Evolutionary conservation across 2,329 filamentous ascomycete genomes (phyloP).

Genomic region (Arthrobotrys sphaeroides): DNA sequence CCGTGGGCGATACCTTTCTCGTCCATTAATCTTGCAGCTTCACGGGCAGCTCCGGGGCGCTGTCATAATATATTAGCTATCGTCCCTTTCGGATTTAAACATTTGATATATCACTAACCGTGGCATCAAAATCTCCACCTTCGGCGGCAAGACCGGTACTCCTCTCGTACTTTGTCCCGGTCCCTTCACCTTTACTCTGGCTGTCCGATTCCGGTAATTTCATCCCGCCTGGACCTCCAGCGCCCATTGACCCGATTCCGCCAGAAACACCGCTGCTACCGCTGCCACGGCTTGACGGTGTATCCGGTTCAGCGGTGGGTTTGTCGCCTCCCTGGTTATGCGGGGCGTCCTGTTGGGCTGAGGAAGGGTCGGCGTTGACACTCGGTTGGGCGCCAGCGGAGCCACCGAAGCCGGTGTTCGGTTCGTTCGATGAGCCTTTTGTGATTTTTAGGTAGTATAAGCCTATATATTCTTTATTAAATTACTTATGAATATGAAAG

Average conservation of each 20-base stretch:
- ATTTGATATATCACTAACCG: slow-evolving; percentile 54
- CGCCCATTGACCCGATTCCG: slow-evolving; percentile 56
- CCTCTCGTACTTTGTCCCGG: slow-evolving; percentile 69
- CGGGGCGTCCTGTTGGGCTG: slow-evolving; percentile 28
- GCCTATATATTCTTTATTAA: neutral
- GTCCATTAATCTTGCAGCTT: slow-evolving; percentile 72
- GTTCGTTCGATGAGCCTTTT: slow-evolving; percentile 47
- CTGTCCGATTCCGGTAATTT: slow-evolving; percentile 57
- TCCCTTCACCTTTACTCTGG: slow-evolving; percentile 63
- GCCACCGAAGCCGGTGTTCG: slow-evolving; percentile 53
- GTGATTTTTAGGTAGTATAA: neutral
- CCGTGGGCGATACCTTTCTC: slow-evolving; percentile 65
- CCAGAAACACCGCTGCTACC: slow-evolving; percentile 37
- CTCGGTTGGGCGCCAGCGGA: slow-evolving; percentile 41
- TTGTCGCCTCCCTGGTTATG: slow-evolving; percentile 61
- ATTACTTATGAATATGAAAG: neutral
- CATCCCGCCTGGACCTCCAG: slow-evolving; percentile 57
- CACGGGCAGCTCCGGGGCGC: slow-evolving; percentile 71
- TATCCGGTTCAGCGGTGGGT: slow-evolving; percentile 58
- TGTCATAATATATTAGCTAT: slow-evolving; percentile 5
- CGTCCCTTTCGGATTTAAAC: neutral
- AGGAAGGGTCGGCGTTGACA: slow-evolving; percentile 13
- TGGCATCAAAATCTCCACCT: slow-evolving; percentile 74
- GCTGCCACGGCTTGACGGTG: slow-evolving; percentile 55
- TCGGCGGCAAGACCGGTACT: slow-evolving; percentile 70